Conservation (phyloP, 176 grass and related monocot genomes). For the Zoysia japonica region DNA sequence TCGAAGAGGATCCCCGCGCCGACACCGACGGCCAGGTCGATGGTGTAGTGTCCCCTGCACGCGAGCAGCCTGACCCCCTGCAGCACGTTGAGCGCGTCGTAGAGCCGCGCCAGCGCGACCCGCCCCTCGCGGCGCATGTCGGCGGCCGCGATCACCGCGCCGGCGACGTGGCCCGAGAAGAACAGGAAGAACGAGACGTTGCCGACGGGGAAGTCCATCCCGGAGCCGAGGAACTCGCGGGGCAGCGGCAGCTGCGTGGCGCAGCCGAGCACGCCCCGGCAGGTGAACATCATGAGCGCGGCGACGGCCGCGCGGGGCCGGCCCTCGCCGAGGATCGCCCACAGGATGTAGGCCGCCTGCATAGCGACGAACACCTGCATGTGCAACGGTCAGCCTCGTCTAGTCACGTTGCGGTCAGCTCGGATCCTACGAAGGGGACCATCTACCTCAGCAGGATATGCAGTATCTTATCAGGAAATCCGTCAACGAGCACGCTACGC, state of each 20-base stretch:
- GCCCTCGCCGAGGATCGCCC: slow-evolving; percentile 76
- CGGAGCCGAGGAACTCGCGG: slow-evolving; percentile 70
- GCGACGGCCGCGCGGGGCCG: slow-evolving; percentile 70
- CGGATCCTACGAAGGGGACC: slow-evolving; percentile 8
- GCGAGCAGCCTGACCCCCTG: slow-evolving; percentile 83
- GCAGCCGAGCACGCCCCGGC: slow-evolving; percentile 74
- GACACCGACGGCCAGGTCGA: slow-evolving; percentile 78
- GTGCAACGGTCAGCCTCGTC: slow-evolving; percentile 2
- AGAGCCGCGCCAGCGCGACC: slow-evolving; percentile 55
- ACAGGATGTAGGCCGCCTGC: slow-evolving; percentile 88
- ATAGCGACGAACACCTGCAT: slow-evolving; percentile 84
- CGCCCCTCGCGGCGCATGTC: slow-evolving; percentile 77
- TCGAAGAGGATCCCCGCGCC: slow-evolving; percentile 81
- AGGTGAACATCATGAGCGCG: slow-evolving; percentile 92
- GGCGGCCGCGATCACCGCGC: slow-evolving; percentile 72
- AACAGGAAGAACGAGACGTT: slow-evolving; percentile 99
- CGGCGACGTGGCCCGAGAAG: slow-evolving; percentile 86
- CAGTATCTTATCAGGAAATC: slow-evolving; percentile 37
- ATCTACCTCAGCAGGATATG: neutral
- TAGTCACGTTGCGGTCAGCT: neutral
- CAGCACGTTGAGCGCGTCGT: slow-evolving; percentile 70
- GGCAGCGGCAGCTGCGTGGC: slow-evolving; percentile 88
- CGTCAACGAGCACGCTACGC: neutral
- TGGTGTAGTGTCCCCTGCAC: slow-evolving; percentile 93
- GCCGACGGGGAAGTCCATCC: slow-evolving; percentile 86